These are phyloP conservation scores for Diutina rugosa DNA, from an alignment of 1,139 yeast genomes.

Conservation along the genomic window DNA sequence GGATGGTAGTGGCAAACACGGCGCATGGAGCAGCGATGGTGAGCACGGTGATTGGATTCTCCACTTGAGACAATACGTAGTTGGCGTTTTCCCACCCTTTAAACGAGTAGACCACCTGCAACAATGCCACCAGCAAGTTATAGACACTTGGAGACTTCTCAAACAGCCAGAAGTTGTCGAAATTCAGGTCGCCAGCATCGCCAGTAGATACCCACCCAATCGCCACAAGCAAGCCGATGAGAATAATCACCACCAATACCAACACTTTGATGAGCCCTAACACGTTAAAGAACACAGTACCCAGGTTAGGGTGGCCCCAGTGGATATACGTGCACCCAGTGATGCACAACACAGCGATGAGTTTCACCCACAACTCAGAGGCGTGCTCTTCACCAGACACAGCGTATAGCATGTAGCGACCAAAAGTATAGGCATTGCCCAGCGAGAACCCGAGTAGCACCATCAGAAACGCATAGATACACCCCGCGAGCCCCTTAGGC, in stretches of 20 bases:
- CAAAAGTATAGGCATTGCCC: conserved; percentile 39
- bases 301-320: conserved; percentile 23
- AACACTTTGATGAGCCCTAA: conserved; percentile 31
- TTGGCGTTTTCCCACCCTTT: conserved; percentile 36
- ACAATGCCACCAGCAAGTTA: conserved; percentile 26
- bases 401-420: conserved; percentile 33
- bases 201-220: conserved; percentile 14
- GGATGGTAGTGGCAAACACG: conserved; percentile 40
- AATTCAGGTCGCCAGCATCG: conserved; percentile 4
- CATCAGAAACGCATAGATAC: conserved; percentile 33
- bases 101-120: conserved; percentile 28
- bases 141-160: conserved; percentile 8
- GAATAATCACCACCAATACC: conserved; percentile 25
- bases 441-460: conserved; percentile 36
- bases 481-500: conserved; percentile 26
- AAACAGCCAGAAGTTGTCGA: conserved; percentile 8
- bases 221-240: conserved; percentile 20
- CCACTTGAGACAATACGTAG: conserved; percentile 28
- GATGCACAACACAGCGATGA: conserved; percentile 33
- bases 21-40: conserved; percentile 66
- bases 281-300: conserved; percentile 29
- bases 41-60: conserved; percentile 52
- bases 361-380: conserved; percentile 15
- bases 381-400: conserved; percentile 10
- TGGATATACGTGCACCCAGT: conserved; percentile 29